These are phyloP conservation scores for Fusarium luffae DNA, from an alignment of 2,329 filamentous ascomycete species.

Conservation along the genomic window DNA sequence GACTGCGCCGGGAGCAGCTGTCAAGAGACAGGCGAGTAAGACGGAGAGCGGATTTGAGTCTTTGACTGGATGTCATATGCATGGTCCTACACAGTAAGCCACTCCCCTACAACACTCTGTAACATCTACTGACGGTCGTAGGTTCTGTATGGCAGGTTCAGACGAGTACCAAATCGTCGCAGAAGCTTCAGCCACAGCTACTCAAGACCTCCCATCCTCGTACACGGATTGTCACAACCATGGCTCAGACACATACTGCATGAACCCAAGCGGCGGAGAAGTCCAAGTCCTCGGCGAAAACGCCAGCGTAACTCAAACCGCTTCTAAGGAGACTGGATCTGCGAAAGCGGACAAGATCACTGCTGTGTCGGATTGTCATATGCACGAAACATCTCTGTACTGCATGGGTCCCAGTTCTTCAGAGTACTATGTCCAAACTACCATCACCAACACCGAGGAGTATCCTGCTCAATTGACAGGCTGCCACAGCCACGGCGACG, in stretches of 20 bases:
- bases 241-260: conserved; percentile 40
- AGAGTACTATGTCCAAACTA: conserved; percentile 57
- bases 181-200: conserved; percentile 28
- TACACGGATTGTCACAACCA: conserved; percentile 44
- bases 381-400: conserved; percentile 54
- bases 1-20: conserved; percentile 22
- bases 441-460: conserved; percentile 64
- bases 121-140: too few relatives aligned
- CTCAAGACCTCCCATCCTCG: conserved; percentile 32
- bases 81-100: conserved; percentile 36
- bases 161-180: conserved; percentile 40
- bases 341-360: conserved; percentile 43
- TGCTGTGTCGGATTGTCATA: conserved; percentile 54
- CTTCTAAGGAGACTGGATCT: conserved; percentile 27
- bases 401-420: conserved; percentile 55
- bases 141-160: conserved; percentile 38
- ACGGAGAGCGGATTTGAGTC: conserved; percentile 29
- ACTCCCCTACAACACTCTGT: too few relatives aligned
- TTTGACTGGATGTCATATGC: conserved; percentile 39
- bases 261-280: conserved; percentile 42
- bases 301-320: conserved; percentile 12
- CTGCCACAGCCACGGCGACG: conserved; percentile 70
- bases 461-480: conserved; percentile 70
- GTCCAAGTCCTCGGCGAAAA: conserved; percentile 38
- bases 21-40: conserved; percentile 35